phyloP scores from a whole-genome alignment of 371 early-diverging fungal genomes.

The Choanephora cucurbitarum region DNA sequence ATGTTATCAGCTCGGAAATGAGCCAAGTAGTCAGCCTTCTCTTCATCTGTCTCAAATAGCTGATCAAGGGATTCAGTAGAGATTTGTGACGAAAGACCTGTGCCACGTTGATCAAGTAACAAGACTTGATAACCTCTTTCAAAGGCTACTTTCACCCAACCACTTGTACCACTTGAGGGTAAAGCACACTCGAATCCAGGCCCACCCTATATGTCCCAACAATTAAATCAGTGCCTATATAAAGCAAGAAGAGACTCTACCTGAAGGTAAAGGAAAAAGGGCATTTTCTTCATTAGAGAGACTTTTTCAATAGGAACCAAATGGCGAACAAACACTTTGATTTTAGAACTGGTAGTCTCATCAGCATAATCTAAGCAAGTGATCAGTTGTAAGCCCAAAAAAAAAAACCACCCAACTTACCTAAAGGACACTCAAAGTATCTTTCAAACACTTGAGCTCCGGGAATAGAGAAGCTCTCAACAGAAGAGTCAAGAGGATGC shows the following conservation, averaged over 20 bases:
- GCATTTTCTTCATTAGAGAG: conserved; percentile 48
- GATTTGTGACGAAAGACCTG: conserved; percentile 68
- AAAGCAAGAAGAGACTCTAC: conserved; percentile 23
- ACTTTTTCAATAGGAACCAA: conserved; percentile 55
- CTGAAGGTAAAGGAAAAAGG: conserved; percentile 65
- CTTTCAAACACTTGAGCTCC: conserved; percentile 64
- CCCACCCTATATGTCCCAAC: conserved; percentile 43
- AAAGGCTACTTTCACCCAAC: conserved; percentile 69
- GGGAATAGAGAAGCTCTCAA: conserved; percentile 57
- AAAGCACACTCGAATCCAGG: conserved; percentile 62
- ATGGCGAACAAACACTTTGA: conserved; percentile 62
- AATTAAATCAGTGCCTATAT: background rate
- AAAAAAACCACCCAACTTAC: conserved; percentile 17
- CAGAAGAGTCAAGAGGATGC: conserved; percentile 32
- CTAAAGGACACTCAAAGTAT: conserved; percentile 61
- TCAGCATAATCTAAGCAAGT: conserved; percentile 45
- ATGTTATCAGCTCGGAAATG: conserved; percentile 77
- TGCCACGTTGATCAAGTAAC: conserved; percentile 75
- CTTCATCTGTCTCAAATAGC: conserved; percentile 45
- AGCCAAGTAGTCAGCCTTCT: conserved; percentile 62
- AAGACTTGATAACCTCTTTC: conserved; percentile 67
- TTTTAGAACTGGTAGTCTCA: conserved; percentile 25
- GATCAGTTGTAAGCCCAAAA: background rate
- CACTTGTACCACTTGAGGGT: conserved; percentile 51
- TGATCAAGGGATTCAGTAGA: conserved; percentile 54